Evolutionary conservation across 768 basidiomycete genomes (phyloP), one percentile per base, ranked within the genome.

Genomic region (Naematelia aurantialba): DNA sequence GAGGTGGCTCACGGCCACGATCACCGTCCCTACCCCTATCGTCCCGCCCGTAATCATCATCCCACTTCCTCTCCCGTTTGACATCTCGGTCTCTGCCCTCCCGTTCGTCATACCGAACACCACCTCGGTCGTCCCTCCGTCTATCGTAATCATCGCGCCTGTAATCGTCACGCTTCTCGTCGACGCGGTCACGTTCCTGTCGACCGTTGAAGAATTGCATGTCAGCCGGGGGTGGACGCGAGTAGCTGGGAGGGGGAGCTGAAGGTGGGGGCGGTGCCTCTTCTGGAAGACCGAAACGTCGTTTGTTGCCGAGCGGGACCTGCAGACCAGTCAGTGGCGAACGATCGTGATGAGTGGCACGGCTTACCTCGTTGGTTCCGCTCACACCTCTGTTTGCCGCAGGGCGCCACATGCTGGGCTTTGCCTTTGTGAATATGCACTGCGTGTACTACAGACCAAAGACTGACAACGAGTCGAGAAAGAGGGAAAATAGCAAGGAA

Each of bases 231-330:
- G 68, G 58, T 47, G 61, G 53, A 30, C 63, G 42, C 51, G 51
- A 52, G 26, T 60, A 52, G 53, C 66, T 59, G 25, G 61, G 83
- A 45, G 87, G 86, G 45, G 89, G 89, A 5, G 87, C 89, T 52
- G 88, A 89, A 45, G 89, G 88, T 44, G 89, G 89, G 25, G 89
- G 87, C 19, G 85, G 84, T 25, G 79, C 80, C 73, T 91, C 91
- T 74, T 93, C 92, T 39, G 84, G 80, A 3, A 89, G 87, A 52
- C 92, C 92, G 79, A 96, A 96, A 56, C 92, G 87, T 73, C 92
- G 88, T 72, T 89, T 87, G 69, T 85, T 83, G 52, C 89, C 90
- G 59, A 96, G 84, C 1, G 92, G 92, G 67, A 73, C 68, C 75
- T 76, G 60, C 47, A 85, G 87, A 72, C 77, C 63, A 11, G 69